phyloP scores from a whole-genome alignment of 768 basidiomycete species.

The Lyophyllum shimeji region DNA sequence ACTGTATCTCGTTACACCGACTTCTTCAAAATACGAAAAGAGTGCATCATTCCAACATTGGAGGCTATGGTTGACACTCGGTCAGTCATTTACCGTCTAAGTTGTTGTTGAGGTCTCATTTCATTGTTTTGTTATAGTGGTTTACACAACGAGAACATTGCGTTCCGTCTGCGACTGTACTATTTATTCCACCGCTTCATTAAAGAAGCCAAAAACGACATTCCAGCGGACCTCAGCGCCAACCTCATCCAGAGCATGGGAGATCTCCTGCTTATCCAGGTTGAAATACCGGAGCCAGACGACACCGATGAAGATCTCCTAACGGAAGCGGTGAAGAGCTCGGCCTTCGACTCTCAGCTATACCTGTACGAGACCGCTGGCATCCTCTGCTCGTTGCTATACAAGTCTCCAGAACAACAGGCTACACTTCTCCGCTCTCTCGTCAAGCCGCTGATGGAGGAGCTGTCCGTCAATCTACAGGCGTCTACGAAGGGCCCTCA shows the following conservation, averaged over 20 bases:
- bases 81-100: slow-evolving; percentile 42
- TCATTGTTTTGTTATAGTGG: slow-evolving; percentile 54
- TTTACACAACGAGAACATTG: slow-evolving; percentile 72
- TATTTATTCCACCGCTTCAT: slow-evolving; percentile 95
- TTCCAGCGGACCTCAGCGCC: slow-evolving; percentile 69
- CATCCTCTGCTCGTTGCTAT: slow-evolving; percentile 76
- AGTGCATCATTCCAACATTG: slow-evolving; percentile 82
- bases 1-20: slow-evolving; percentile 89
- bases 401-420: slow-evolving; percentile 65
- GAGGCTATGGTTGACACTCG: slow-evolving; percentile 84
- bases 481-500: slow-evolving; percentile 54
- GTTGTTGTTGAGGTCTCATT: neutral
- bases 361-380: slow-evolving; percentile 95
- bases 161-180: slow-evolving; percentile 75
- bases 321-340: slow-evolving; percentile 74
- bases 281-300: slow-evolving; percentile 77
- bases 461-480: slow-evolving; percentile 59
- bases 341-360: slow-evolving; percentile 85
- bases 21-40: slow-evolving; percentile 93
- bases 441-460: slow-evolving; percentile 79
- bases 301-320: slow-evolving; percentile 71
- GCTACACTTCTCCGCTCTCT: slow-evolving; percentile 69
- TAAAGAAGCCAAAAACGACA: slow-evolving; percentile 75
- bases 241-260: slow-evolving; percentile 71
- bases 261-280: slow-evolving; percentile 76